Evolutionary conservation across 2,329 filamentous ascomycete species (phyloP), one percentile per base, ranked within the genome.

Genomic region (Xylariaceae sp.): DNA sequence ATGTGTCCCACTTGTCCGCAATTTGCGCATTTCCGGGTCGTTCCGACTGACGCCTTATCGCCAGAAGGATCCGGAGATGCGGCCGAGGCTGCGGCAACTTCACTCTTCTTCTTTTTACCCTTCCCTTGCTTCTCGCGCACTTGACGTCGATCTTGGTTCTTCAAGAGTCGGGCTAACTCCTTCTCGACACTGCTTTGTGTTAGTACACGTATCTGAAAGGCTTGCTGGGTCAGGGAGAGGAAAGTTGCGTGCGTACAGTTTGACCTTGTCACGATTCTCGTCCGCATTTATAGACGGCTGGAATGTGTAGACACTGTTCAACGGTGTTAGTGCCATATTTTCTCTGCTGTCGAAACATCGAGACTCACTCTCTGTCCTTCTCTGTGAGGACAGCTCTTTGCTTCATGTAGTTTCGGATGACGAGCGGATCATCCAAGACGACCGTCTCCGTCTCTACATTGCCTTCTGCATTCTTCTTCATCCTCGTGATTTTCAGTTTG

Each of bases 1-100:
- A 99, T 99, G 66, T 99, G 94, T 31, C 94, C 94, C 47, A 95
- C 87, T 68, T 94, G 88, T 44, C 94, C 94, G 72, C 94, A 99
- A 70, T 96, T 97, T 58, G 94, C 94, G 72, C 94, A 99, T 74
- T 97, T 97, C 62, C 95, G 81, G 32, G 86, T 86, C 49, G 89
- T 95, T 53, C 85, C 83, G 42, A 74, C 79, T 52, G 67, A 65
- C 53, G 75, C 73, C 61, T 77, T 73, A 63, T 82, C 80, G 64
- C 78, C 78, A 44, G 70, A 63, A 27, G 69, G 66, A 51, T 77
- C 77, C 19, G 79, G 78, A 30, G 79, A 81, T 33, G 75, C 74
- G 44, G 75, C 76, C 44, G 52, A 53, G 33, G 43, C 64, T 62
- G 47, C 41, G 42, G 42, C 50, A 11, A 11, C 36, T 17, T 39